Evolutionary conservation across 1,284 basidiomycete species (phyloP).

Genomic region (Leccinum fallax): DNA sequence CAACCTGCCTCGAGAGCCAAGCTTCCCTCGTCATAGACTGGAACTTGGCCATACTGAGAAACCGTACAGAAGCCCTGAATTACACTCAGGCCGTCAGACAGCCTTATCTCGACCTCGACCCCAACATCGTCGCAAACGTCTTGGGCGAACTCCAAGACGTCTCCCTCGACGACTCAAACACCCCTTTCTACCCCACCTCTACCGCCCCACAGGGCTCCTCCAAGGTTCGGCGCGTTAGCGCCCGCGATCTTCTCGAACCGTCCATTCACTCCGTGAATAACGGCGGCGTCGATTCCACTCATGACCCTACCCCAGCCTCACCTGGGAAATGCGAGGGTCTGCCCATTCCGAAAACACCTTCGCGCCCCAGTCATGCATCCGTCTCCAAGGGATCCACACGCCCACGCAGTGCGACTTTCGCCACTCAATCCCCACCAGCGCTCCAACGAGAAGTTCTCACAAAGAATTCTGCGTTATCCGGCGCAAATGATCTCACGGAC

Average conservation of each 20-base stretch:
- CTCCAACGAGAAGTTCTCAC: conserved; percentile 6
- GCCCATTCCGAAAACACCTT: conserved; percentile 24
- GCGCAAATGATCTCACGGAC: conserved; percentile 7
- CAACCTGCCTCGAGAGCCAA: conserved; percentile 54
- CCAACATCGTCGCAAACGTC: conserved; percentile 22
- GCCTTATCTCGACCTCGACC: conserved; percentile 30
- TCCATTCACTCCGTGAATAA: conserved; percentile 12
- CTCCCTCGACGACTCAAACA: conserved; percentile 19
- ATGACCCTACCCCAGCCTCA: conserved; percentile 2
- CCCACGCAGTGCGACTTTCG: conserved; percentile 16
- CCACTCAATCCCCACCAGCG: conserved; percentile 3
- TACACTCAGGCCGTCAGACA: conserved; percentile 25
- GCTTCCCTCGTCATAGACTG: conserved; percentile 59
- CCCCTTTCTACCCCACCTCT: conserved; percentile 2
- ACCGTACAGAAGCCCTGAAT: conserved; percentile 22
- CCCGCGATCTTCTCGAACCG: conserved; percentile 31
- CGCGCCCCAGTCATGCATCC: conserved; percentile 22
- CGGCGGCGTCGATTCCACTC: conserved; percentile 8
- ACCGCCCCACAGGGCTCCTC: conserved; percentile 5
- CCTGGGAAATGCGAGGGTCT: conserved; percentile 10
- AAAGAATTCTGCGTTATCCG: conserved; percentile 1
- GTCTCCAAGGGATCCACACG: conserved; percentile 20
- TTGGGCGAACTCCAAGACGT: conserved; percentile 28
- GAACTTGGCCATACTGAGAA: conserved; percentile 45
- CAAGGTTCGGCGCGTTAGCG: conserved; percentile 18